Conservation (phyloP, 176 grass and related monocot species). For the Zea luxurians region DNA sequence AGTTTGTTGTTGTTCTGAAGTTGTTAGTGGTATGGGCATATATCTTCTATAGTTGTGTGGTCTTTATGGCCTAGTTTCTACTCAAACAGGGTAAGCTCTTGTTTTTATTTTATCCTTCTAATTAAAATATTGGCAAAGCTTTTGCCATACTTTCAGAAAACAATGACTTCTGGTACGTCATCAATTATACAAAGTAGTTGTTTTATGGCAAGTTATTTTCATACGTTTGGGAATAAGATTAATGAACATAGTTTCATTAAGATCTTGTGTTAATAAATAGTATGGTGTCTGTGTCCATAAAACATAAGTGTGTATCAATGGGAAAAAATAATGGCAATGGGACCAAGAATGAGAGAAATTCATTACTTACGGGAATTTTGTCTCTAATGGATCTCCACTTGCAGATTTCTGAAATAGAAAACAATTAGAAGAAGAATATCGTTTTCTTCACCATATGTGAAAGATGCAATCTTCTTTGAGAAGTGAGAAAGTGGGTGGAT, state of each 20-base stretch:
- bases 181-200: conserved; percentile 16
- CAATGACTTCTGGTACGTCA: neutral
- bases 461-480: neutral
- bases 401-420: conserved; percentile 73
- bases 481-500: neutral
- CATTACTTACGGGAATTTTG: conserved; percentile 87
- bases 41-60: too few species aligned
- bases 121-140: too few species aligned
- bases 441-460: neutral
- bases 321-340: neutral
- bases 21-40: too few species aligned
- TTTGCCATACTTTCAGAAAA: too few species aligned
- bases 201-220: neutral
- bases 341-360: conserved; percentile 20
- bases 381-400: conserved; percentile 78
- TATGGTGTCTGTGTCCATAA: neutral
- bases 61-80: too few species aligned
- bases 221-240: neutral
- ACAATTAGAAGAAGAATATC: neutral
- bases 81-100: too few species aligned
- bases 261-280: neutral
- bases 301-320: neutral
- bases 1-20: too few species aligned
- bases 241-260: neutral
- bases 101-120: too few species aligned